Evolutionary conservation across 176 grass and related monocot species (phyloP).

Genomic region (Zea mays): DNA sequence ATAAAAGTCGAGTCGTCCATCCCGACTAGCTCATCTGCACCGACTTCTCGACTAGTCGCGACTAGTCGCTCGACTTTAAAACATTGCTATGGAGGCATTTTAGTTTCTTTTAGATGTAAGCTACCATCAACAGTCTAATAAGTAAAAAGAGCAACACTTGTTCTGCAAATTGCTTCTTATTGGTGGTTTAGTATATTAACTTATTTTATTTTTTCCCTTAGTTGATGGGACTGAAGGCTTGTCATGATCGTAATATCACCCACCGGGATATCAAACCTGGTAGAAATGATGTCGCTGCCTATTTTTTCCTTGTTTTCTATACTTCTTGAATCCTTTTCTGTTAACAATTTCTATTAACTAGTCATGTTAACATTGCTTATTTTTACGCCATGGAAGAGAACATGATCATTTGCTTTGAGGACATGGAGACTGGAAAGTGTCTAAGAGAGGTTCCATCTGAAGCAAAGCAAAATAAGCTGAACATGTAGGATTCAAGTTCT

Average conservation of each 20-base stretch:
- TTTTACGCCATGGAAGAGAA: slow-evolving; percentile 67
- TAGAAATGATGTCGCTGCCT: slow-evolving; percentile 43
- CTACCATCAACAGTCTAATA: slow-evolving; percentile 4
- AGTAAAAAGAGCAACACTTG: not conserved
- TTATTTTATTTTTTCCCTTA: slow-evolving; percentile 35
- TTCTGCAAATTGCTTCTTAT: slow-evolving; percentile 27
- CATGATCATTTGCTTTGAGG: slow-evolving; percentile 98
- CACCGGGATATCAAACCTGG: slow-evolving; percentile 99
- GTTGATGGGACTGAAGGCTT: slow-evolving; percentile 85
- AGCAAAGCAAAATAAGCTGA: slow-evolving; percentile 60
- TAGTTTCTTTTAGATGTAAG: slow-evolving; percentile 22
- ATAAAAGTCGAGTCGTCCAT: too few species aligned
- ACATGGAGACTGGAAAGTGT: slow-evolving; percentile 78
- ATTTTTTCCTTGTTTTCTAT: slow-evolving; percentile 20
- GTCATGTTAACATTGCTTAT: slow-evolving; percentile 45
- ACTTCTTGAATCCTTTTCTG: slow-evolving; percentile 8
- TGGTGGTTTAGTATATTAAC: slow-evolving; percentile 23
- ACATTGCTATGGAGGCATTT: not conserved
- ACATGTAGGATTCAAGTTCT: slow-evolving; percentile 68
- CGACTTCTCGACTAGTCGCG: too few species aligned
- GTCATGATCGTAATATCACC: slow-evolving; percentile 88
- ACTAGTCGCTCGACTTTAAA: too few species aligned
- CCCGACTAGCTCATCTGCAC: too few species aligned
- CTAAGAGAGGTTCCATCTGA: slow-evolving; percentile 67
- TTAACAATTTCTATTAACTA: slow-evolving; percentile 11